Evolutionary conservation across 2,329 filamentous ascomycete species (phyloP).

Genomic region (Westerdykella sp.): DNA sequence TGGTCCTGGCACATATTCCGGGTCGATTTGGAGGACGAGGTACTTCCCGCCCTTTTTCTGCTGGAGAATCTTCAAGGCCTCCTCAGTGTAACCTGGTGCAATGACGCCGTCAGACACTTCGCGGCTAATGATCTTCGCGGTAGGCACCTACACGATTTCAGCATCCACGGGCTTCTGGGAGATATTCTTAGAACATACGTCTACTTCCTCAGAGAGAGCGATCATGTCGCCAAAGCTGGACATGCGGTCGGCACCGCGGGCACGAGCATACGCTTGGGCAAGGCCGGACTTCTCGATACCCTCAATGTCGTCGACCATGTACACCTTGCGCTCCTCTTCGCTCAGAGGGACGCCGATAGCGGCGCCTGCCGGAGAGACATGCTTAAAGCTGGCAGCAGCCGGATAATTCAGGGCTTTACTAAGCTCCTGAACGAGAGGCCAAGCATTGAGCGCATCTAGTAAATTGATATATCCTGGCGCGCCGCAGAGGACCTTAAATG

Average conservation of each 20-base stretch:
- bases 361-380: conserved; percentile 93
- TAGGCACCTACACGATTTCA: conserved; percentile 50
- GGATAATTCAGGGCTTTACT: conserved; percentile 80
- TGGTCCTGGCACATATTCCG: conserved; percentile 67
- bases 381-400: conserved; percentile 93
- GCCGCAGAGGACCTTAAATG: conserved; percentile 90
- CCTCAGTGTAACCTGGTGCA: conserved; percentile 76
- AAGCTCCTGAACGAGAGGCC: conserved; percentile 94
- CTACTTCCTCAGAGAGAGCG: conserved; percentile 83
- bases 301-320: conserved; percentile 94
- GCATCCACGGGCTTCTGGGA: background rate
- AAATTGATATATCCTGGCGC: conserved; percentile 96
- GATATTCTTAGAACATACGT: conserved; percentile 42
- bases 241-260: conserved; percentile 95
- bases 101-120: conserved; percentile 98
- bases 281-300: conserved; percentile 80
- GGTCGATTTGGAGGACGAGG: conserved; percentile 90
- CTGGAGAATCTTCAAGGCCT: conserved; percentile 81
- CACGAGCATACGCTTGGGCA: conserved; percentile 92
- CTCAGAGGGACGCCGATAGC: conserved; percentile 85
- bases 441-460: conserved; percentile 91
- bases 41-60: conserved; percentile 99
- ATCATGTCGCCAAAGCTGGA: conserved; percentile 97
- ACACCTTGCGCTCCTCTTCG: conserved; percentile 88
- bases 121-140: conserved; percentile 94